Evolutionary conservation across 1,284 basidiomycete genomes (phyloP).

Genomic region (Cryptococcus sp.): DNA sequence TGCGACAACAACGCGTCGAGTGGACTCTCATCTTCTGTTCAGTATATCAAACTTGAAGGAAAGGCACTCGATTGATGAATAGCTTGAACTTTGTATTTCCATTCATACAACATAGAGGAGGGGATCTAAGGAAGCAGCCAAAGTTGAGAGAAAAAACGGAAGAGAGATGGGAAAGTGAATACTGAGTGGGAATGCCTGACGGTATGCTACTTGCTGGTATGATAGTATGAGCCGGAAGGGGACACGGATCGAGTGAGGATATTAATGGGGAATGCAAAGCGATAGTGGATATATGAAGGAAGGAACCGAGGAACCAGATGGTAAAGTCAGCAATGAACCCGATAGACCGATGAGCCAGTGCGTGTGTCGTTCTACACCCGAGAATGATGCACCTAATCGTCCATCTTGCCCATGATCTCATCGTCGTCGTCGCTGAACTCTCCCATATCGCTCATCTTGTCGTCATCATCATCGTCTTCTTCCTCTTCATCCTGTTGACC

Average conservation of each 20-base stretch:
- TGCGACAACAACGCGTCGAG: too few relatives aligned
- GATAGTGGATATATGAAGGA: not conserved
- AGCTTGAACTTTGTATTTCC: too few relatives aligned
- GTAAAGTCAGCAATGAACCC: not conserved
- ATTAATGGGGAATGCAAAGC: not conserved
- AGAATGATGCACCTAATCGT: conserved; percentile 28
- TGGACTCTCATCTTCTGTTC: too few relatives aligned
- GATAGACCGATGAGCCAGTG: too few relatives aligned
- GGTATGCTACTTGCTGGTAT: too few relatives aligned
- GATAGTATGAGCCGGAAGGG: too few relatives aligned
- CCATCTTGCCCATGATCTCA: conserved; percentile 46
- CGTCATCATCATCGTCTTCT: conserved; percentile 63
- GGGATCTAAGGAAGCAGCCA: too few relatives aligned
- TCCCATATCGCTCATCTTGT: conserved; percentile 89
- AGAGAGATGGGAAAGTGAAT: not conserved
- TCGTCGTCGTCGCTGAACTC: conserved; percentile 64
- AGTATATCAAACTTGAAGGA: too few relatives aligned
- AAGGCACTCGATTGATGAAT: too few relatives aligned
- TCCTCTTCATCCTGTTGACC: conserved; percentile 64
- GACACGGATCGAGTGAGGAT: not conserved
- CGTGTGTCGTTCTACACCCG: not conserved
- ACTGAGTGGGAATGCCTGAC: not conserved
- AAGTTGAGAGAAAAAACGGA: too few relatives aligned
- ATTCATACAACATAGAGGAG: not conserved
- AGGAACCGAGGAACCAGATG: not conserved